Evolutionary conservation across 768 basidiomycete species (phyloP).

Genomic region (Lactifluus hygrophoroides): DNA sequence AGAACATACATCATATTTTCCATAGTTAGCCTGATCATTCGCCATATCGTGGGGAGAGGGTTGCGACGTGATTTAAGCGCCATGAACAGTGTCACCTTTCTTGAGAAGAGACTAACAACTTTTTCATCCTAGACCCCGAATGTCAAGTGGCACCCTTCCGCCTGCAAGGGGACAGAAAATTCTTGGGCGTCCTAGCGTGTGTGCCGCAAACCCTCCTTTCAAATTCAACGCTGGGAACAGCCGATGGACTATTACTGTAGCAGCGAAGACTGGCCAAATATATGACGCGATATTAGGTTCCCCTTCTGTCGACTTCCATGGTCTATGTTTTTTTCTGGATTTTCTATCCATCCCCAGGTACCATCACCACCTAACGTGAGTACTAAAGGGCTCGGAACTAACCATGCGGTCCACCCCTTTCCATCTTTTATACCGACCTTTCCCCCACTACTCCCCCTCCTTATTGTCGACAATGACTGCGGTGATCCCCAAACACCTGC

Average conservation of each 20-base stretch:
- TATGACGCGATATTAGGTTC: neutral
- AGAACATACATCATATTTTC: neutral
- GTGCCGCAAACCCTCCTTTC: neutral
- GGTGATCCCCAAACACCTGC: neutral
- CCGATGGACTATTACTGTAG: neutral
- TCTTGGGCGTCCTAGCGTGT: neutral
- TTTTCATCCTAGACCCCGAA: neutral
- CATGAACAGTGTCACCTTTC: neutral
- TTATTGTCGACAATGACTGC: neutral
- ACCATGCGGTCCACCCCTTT: neutral
- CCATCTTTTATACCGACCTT: neutral
- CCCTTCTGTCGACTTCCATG: neutral
- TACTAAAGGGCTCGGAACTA: neutral
- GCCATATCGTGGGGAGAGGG: neutral
- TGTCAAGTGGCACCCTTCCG: conserved; percentile 3
- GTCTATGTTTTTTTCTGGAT: conserved; percentile 1
- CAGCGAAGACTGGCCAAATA: neutral
- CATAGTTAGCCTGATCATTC: neutral
- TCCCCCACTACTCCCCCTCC: no score
- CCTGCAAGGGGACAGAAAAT: neutral
- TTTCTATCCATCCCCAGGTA: neutral
- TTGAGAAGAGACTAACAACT: neutral
- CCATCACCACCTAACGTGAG: neutral
- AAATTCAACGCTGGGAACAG: neutral
- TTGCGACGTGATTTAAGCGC: neutral